A percentile compares a stretch with the other conserved stretches of the same genome.
These are phyloP conservation scores for Kwoniella dejecticola DNA, from an alignment of 768 basidiomycete genomes.

Conservation along the genomic window DNA sequence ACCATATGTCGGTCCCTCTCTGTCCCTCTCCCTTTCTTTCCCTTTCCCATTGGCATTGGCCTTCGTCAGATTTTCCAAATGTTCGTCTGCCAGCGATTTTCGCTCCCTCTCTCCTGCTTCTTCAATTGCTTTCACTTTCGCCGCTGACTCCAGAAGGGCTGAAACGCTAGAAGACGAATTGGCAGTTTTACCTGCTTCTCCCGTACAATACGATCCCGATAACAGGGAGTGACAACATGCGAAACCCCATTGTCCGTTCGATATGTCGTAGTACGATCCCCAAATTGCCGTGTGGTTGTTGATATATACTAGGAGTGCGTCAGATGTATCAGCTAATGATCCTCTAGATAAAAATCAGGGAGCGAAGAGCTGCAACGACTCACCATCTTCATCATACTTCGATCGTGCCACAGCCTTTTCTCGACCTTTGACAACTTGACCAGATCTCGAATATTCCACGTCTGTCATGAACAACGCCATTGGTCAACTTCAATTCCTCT, in stretches of 20 bases:
- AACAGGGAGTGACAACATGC: conserved; percentile 85
- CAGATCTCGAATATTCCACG: conserved; percentile 91
- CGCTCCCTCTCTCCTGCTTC: conserved; percentile 39
- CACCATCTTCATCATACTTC: conserved; percentile 96
- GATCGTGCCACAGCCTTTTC: conserved; percentile 83
- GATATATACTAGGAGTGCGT: conserved; percentile 64
- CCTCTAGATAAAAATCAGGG: not conserved
- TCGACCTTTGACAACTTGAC: conserved; percentile 85
- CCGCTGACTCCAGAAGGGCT: conserved; percentile 61
- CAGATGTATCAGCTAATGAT: not conserved
- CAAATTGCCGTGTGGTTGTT: conserved; percentile 96
- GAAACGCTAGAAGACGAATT: conserved; percentile 73
- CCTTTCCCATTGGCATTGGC: conserved; percentile 18
- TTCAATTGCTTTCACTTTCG: conserved; percentile 28
- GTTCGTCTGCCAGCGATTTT: conserved; percentile 48
- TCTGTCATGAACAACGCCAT: conserved; percentile 54
- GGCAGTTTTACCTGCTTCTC: conserved; percentile 78
- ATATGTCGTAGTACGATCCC: conserved; percentile 89
- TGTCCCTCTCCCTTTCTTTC: conserved; percentile 16
- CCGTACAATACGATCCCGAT: conserved; percentile 88
- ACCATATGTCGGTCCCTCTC: conserved; percentile 60
- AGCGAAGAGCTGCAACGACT: conserved; percentile 52
- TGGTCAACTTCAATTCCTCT: conserved; percentile 8
- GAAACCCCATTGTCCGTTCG: conserved; percentile 81
- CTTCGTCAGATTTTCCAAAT: conserved; percentile 31